These are phyloP conservation scores for Talaromyces sp. DNA, from an alignment of 2,329 filamentous ascomycete genomes.

Conservation along the genomic window DNA sequence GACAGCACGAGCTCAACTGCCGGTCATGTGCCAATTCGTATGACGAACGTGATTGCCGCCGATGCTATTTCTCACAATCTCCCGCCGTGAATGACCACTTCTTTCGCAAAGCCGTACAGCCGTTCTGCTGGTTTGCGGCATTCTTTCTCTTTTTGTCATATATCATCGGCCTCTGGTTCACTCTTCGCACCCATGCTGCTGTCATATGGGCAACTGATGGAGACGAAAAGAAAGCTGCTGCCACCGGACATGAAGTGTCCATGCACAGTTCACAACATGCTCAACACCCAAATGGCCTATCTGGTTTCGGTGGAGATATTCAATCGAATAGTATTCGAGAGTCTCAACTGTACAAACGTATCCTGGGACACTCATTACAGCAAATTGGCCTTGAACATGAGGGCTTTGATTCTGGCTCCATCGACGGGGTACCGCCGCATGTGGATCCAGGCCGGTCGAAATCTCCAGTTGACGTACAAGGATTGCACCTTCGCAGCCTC, in stretches of 20 bases:
- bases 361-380: constrained; percentile 82
- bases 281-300: constrained; percentile 26
- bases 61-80: constrained; percentile 88
- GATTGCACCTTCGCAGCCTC: constrained; percentile 54
- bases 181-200: constrained; percentile 87
- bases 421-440: constrained; percentile 46
- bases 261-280: constrained; percentile 33
- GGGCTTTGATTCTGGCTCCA: constrained; percentile 22
- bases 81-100: constrained; percentile 82
- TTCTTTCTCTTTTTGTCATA: constrained; percentile 86
- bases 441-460: constrained; percentile 67
- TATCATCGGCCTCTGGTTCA: constrained; percentile 90
- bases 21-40: constrained; percentile 55
- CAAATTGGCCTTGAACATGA: constrained; percentile 64
- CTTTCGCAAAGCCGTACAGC: constrained; percentile 82
- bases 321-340: constrained; percentile 70
- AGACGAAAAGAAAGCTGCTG: constrained; percentile 64
- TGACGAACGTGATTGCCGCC: constrained; percentile 64
- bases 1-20: constrained; percentile 83
- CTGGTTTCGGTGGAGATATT: constrained; percentile 30
- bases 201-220: constrained; percentile 90
- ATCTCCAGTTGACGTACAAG: constrained; percentile 35
- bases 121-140: constrained; percentile 88
- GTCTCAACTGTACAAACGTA: constrained; percentile 85
- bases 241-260: constrained; percentile 26